Base-by-base conservation (phyloP, 2,329 filamentous ascomycete genomes). In the Arthrobotrys conoides region DNA sequence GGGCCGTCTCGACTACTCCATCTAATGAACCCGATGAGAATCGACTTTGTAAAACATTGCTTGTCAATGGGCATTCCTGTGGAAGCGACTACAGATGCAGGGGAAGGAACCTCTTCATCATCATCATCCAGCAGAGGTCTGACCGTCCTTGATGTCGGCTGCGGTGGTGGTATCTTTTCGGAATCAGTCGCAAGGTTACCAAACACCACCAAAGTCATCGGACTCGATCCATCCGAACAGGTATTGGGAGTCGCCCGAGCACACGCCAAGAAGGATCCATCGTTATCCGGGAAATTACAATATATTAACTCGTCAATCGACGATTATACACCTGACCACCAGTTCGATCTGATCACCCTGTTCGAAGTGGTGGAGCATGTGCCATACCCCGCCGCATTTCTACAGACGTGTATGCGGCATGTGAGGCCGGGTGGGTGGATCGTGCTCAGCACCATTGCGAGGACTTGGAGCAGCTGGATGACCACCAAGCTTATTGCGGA, bases 291-390 rank as follows among this genome's bases (percentile, higher is more conserved):
- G 14, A 90, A 89, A 83, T 88, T 98, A 71, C 86, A 85, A 4
- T 98, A 98, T 85, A 83, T 90, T 38, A 92, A 94, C 82, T 90
- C 89, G 0, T 89, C 92, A 0, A 90, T 98, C 81, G 95, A 98
- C 85, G 87, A 89, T 3, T 79, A 79, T 61, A 49, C 61, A 16
- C 83, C 83, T 14, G 84, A 87, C 3, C 86, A 87, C 12, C 83
- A 84, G 41, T 96, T 90, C 85, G 94, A 98, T 83, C 85, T 98
- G 0, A 90, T 99, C 9, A 92, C 92, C 0, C 84, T 97, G 5
- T 99, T 98, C 84, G 96, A 99, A 85, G 96, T 99, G 3, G 89
- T 99, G 69, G 96, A 99, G 85, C 96, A 99, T 84, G 92, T 99
- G 75, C 90, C 91, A 71, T 87, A 90, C 22, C 93, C 93, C 0